These are phyloP conservation scores for Deinandra increscens DNA, from an alignment of 129 eudicot species.

Conservation along the genomic window DNA sequence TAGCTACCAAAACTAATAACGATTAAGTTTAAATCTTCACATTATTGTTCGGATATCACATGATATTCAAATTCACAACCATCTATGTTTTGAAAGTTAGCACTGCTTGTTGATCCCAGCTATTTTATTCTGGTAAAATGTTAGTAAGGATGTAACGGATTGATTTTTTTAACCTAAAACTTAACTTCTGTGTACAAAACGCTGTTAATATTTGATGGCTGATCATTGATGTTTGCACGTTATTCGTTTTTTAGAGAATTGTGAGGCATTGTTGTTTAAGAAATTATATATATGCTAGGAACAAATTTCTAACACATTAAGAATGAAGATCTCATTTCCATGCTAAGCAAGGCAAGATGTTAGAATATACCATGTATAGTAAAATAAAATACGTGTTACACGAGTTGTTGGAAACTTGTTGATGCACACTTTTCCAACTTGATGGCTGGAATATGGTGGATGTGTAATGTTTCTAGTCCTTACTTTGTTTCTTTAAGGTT, in stretches of 20 bases:
- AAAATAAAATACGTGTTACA: neutral
- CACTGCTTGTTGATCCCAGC: neutral
- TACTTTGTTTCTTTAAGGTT: slow-evolving; percentile 17
- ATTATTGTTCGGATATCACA: neutral
- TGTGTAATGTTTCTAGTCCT: slow-evolving; percentile 15
- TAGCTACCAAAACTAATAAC: neutral
- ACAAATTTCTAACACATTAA: neutral
- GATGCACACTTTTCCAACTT: neutral
- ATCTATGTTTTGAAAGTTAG: neutral
- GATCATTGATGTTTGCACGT: neutral
- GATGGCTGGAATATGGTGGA: slow-evolving; percentile 2
- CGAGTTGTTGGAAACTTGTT: slow-evolving; percentile 16
- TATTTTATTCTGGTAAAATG: neutral
- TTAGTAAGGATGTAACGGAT: neutral
- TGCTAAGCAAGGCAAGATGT: neutral
- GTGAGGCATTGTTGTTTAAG: slow-evolving; percentile 7
- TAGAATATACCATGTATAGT: neutral
- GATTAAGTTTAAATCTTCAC: neutral
- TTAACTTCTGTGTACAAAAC: neutral
- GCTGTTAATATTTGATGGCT: neutral
- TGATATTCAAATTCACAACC: neutral
- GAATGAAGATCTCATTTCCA: neutral
- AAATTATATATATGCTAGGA: neutral
- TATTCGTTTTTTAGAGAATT: neutral
- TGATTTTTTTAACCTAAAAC: neutral